phyloP scores from a whole-genome alignment of 2,329 filamentous ascomycete species.

The Cryphonectria radicalis region DNA sequence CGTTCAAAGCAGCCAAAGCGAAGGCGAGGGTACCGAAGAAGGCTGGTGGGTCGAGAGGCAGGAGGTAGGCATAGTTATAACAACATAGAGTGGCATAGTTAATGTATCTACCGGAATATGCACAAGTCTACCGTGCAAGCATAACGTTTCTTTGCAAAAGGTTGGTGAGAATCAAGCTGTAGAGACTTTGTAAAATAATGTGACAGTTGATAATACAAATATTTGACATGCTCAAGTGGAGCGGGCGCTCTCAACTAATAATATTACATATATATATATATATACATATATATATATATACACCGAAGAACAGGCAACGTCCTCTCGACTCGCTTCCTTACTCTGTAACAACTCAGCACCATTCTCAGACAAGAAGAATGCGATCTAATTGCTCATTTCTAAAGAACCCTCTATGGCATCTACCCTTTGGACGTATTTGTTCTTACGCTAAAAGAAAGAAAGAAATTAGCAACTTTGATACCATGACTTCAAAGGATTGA shows the following conservation, averaged over 20 bases:
- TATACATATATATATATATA: background rate
- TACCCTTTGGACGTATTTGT: too few species aligned
- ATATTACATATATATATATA: background rate
- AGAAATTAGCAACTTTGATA: background rate
- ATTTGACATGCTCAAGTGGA: background rate
- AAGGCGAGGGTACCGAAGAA: slow-evolving; percentile 30
- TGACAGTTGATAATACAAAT: background rate
- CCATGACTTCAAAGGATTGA: background rate
- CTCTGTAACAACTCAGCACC: background rate
- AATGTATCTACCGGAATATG: background rate
- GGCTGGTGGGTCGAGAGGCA: slow-evolving; percentile 23
- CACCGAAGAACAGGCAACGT: background rate
- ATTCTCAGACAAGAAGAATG: background rate
- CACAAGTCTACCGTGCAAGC: background rate
- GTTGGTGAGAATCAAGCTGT: too few species aligned
- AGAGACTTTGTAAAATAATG: background rate
- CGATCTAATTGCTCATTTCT: background rate
- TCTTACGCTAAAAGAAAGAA: too few species aligned
- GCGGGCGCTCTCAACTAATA: background rate
- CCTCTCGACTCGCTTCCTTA: background rate
- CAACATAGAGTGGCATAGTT: background rate
- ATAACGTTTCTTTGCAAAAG: too few species aligned
- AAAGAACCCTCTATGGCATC: too few species aligned
- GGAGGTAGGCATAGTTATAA: background rate
- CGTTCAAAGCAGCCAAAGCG: slow-evolving; percentile 23